Evolutionary conservation across 352 stramenopile genomes (phyloP), one percentile per base, ranked within the genome.

Genomic region (Globisporangium megalacanthum): DNA sequence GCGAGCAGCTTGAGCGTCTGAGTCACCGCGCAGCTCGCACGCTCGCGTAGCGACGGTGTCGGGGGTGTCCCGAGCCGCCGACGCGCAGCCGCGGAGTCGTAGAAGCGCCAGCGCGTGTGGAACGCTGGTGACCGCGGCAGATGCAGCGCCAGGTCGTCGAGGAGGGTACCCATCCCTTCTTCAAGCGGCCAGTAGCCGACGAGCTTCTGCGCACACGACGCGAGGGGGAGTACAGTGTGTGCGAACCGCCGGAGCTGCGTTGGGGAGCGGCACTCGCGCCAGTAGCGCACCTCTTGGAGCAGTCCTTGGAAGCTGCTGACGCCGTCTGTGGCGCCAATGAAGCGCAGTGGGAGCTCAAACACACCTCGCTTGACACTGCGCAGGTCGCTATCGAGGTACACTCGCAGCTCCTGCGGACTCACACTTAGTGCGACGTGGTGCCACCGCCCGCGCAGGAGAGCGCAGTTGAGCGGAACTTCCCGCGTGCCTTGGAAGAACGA

Each of bases 171-270:
- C 56, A 78, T 69, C 17, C 72, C 79, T 68, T 92, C 82, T 45
- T 92, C 82, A n/a, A 92, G 70, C 29, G 79, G 89, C 75, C 78
- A 92, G 61, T 92, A 92, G 36, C 65, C 77, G 2, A 69, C 11
- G 9, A 92, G 61, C n/a, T 14, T 22, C 25, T 60, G 60, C 19
- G 64, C 64, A 36, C 65, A 73, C 46, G 66, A 68, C 6, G 63
- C 60, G 1, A 87, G 70, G 11, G 72, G 56, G 10, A 90, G 62
- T 54, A 88, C 79, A 1, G 59, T 58, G 5, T 59, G 39, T 14
- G 71, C 65, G 31, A 61, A 59, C 31, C 68, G 58, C 17, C 65
- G 60, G 8, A 92, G 58, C 42, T 82, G 69, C 31, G 78, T 58
- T 11, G 62, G 7, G 0, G 62, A 73, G 0, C 78, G 66, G 20